Conservation (phyloP, 2,329 filamentous ascomycete genomes). For the Cercospora zeae-maydis region DNA sequence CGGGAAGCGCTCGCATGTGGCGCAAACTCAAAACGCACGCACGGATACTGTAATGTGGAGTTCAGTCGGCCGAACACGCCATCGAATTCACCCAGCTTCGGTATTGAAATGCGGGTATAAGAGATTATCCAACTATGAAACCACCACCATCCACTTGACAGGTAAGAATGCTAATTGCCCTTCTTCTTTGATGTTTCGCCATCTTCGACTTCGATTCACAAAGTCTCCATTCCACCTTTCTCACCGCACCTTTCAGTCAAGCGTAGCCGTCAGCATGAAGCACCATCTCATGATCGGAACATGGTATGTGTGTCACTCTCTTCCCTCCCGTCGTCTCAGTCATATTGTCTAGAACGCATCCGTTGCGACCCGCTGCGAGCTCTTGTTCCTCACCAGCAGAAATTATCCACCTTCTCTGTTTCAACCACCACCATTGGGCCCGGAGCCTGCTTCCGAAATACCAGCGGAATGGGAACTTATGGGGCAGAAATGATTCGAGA, state of each 20-base stretch:
- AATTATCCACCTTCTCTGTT: neutral
- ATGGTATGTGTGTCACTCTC: constrained; percentile 49
- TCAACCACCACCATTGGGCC: neutral
- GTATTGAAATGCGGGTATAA: constrained; percentile 12
- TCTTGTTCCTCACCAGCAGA: constrained; percentile 5
- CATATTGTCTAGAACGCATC: neutral
- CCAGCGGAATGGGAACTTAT: neutral
- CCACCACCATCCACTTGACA: neutral
- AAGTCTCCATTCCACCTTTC: neutral
- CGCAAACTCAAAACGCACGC: neutral
- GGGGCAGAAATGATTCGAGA: neutral
- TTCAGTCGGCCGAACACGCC: constrained; percentile 1
- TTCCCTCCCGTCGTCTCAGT: neutral
- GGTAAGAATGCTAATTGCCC: neutral
- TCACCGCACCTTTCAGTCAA: constrained; percentile 9
- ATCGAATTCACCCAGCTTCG: constrained; percentile 4
- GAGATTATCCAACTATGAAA: constrained; percentile 13
- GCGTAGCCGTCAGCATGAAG: constrained; percentile 56
- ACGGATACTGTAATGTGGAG: neutral
- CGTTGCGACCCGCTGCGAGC: neutral
- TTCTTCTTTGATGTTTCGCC: neutral
- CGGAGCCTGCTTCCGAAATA: neutral
- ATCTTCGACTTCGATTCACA: neutral
- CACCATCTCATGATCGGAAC: constrained; percentile 91
- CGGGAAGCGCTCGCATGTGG: too few relatives aligned